Base-by-base conservation (phyloP, 345 rosid species). In the Erodium maritimum region DNA sequence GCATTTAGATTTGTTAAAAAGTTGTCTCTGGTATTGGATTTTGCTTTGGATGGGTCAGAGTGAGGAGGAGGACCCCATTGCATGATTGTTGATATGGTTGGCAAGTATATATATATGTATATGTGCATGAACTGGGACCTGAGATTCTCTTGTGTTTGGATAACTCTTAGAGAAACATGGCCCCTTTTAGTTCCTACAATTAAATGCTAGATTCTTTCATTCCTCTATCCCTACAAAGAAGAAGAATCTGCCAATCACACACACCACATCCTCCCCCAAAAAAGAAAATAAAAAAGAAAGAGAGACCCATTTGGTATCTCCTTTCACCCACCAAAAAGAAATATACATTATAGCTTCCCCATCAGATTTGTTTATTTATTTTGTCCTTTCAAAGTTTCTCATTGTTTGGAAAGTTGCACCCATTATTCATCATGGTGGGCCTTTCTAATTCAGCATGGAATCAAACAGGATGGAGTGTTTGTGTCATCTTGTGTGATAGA, bases 171-270 rank as follows among this genome's bases (percentile, higher is more conserved):
- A 50, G 71, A 61, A 71, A 65, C 14, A 61, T 70, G 67, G 37
- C 13, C 58, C 65, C 59, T 21, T 52, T 16, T n/a, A 65, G 71
- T 76, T 69, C 68, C 70, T 58, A 61, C 66, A 69, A 73, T 77
- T n/a, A 71, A 78, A 75, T 71, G 80, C 74, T 73, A 77, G 91
- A 84, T 87, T 82, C 80, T 70, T 79, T 82, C 82, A 82, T 79
- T 85, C 91, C 76, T 70, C 66, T 73, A 77, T 57, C 74, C 67
- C 80, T 79, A 64, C 79, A 82, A 76, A 79, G 64, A 76, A 77
- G 81, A 62, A 71, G 90, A 85, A 85, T 78, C 90, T 77, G 90
- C 81, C 91, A 81, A 80, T 75, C n/a, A n/a, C n/a, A n/a, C 74
- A 62, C 75, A 75, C 74, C 67, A 71, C 63, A 63, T 65, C 68